Conservation (phyloP, 1,139 yeast species). For the Yamadazyma sp. region DNA sequence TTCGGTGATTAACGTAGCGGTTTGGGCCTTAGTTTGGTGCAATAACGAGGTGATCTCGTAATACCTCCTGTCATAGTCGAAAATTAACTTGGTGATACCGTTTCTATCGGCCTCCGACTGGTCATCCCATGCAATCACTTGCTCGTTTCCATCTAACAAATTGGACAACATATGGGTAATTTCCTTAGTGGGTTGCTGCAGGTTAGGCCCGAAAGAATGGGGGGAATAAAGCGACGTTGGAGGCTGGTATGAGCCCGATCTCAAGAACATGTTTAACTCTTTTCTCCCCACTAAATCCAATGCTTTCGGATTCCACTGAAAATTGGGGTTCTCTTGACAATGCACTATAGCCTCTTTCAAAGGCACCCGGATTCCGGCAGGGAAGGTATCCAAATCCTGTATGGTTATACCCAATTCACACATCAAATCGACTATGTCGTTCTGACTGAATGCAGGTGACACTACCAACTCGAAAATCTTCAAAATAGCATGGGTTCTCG, state of each 20-base stretch:
- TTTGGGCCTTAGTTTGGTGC: constrained; percentile 69
- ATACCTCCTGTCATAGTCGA: constrained; percentile 76
- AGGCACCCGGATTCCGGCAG: constrained; percentile 69
- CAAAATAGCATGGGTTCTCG: constrained; percentile 59
- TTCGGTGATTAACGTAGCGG: constrained; percentile 40
- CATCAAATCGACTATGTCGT: constrained; percentile 59
- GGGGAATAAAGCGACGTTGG: constrained; percentile 19
- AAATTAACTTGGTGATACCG: constrained; percentile 67
- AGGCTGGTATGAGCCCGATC: constrained; percentile 18
- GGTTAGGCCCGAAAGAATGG: constrained; percentile 9
- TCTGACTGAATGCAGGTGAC: constrained; percentile 50
- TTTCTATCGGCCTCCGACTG: constrained; percentile 67
- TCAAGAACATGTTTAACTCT: constrained; percentile 50
- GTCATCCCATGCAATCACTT: constrained; percentile 62
- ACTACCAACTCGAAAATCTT: constrained; percentile 64
- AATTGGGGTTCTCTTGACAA: constrained; percentile 57
- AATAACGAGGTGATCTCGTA: constrained; percentile 71
- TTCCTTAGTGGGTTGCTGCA: constrained; percentile 31
- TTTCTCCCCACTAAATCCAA: constrained; percentile 65
- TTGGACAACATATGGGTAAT: constrained; percentile 49
- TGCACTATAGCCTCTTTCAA: constrained; percentile 57
- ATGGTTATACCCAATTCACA: constrained; percentile 53
- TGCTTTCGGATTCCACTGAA: constrained; percentile 50
- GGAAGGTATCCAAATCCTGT: constrained; percentile 64
- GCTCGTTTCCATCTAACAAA: constrained; percentile 48